Evolutionary conservation across 2,329 filamentous ascomycete genomes (phyloP), one percentile per base, ranked within the genome.

Genomic region (Sporothrix variecibatus): DNA sequence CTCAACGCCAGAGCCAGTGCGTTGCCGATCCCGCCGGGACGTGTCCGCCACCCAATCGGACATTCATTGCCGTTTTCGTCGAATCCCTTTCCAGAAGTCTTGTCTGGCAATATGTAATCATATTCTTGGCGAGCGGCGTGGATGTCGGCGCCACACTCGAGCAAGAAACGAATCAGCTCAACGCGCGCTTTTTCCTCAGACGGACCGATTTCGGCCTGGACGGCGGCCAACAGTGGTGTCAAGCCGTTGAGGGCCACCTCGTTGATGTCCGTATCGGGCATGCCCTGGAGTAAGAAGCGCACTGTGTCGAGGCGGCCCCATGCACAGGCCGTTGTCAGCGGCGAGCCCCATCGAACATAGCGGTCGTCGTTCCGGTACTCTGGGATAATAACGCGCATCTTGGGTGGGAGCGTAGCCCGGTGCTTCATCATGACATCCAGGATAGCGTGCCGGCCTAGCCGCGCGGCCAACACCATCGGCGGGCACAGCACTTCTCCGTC

Each of bases 261-360:
- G 60, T 67, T 72, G 60, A 72, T 53, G 71, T 65, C 71, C 20
- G 31, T 23, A 12, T 67, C 71, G 46, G 71, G 60, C 60, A 67
- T 72, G 43, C 71, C 40, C 31, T 28, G 23, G 28, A 72, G 71
- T n/a, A 72, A 23, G 20, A 72, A 34, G 12, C 28, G 60, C 58
- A 67, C 46, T 12, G 60, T 65, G 71, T 72, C 60, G 60, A 67
- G 46, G 71, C 58, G 71, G 46, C 26, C 71, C 28, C 46, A 23
- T 20, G 31, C 43, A 51, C 71, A 72, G 28, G 71, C 71, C 46
- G 31, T 56, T 23, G 71, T 67, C 43, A 72, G 71, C 71, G 71
- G 71, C 60, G 71, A 40, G n/a, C 60, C 60, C 71, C 60, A 72
- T 23, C 46, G 49, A 40, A 23, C 1, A 20, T 53, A 38, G 53